These are phyloP conservation scores for Candida maltosa DNA, from an alignment of 805 yeast genomes.

Conservation along the genomic window DNA sequence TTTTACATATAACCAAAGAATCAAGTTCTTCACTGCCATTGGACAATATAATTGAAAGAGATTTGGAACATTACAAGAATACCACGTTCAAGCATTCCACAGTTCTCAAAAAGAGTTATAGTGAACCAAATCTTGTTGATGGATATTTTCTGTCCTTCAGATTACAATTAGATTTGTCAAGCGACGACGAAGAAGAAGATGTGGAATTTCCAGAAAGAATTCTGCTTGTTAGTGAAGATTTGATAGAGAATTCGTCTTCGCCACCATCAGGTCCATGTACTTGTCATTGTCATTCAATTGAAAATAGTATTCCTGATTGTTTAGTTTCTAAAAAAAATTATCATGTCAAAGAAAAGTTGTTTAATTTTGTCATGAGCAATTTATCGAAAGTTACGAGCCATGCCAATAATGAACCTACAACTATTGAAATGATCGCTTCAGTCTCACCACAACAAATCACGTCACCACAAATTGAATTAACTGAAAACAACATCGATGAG, in stretches of 20 bases:
- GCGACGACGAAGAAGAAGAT: background rate
- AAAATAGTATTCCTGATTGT: background rate
- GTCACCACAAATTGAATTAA: background rate
- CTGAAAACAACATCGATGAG: conserved; percentile 1
- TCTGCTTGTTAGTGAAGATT: no score
- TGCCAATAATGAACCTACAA: background rate
- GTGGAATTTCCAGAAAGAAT: background rate
- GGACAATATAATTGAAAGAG: background rate
- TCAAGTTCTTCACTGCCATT: background rate
- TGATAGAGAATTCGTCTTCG: background rate
- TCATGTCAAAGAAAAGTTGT: conserved; percentile 3
- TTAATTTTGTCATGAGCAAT: conserved; percentile 6
- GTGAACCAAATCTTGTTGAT: background rate
- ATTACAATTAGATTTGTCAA: background rate
- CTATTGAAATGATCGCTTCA: background rate
- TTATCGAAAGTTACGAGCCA: conserved; percentile 4
- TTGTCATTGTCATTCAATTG: conserved; percentile 3
- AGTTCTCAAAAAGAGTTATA: background rate
- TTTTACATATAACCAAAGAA: no score
- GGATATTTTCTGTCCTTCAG: conserved; percentile 1
- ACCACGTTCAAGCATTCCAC: no score
- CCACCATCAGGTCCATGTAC: background rate
- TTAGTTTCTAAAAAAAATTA: background rate
- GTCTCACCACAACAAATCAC: background rate
- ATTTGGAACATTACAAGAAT: no score